Evolutionary conservation across 768 basidiomycete species (phyloP).

Genomic region (Rhodosporidiobolus sp.): DNA sequence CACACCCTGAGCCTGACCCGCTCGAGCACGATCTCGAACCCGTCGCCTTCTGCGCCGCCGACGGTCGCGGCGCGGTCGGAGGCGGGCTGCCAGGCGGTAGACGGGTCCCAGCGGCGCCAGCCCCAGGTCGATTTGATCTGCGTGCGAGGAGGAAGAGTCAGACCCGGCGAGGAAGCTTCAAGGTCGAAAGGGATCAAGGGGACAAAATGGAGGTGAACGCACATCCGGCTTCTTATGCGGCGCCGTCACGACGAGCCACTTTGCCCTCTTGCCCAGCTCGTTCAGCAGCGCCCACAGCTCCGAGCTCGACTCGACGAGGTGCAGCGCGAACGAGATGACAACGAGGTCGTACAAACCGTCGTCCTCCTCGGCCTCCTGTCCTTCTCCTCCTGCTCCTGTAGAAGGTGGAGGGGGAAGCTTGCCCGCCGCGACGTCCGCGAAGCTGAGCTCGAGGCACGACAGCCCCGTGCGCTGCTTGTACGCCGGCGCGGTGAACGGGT

Average conservation of each 20-base stretch:
- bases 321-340: slow-evolving; percentile 70
- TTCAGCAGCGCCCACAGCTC: slow-evolving; percentile 64
- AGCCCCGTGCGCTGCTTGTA: slow-evolving; percentile 59
- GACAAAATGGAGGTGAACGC: slow-evolving; percentile 12
- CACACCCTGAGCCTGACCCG: slow-evolving; percentile 36
- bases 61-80: slow-evolving; percentile 4
- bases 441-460: slow-evolving; percentile 61
- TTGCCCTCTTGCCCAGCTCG: slow-evolving; percentile 61
- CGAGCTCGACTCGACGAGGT: slow-evolving; percentile 62
- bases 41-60: slow-evolving; percentile 34
- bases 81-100: slow-evolving; percentile 1
- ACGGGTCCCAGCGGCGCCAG: slow-evolving; percentile 61
- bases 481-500: slow-evolving; percentile 62
- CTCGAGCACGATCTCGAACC: slow-evolving; percentile 41
- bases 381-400: neutral
- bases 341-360: slow-evolving; percentile 58
- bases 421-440: slow-evolving; percentile 58
- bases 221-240: slow-evolving; percentile 77
- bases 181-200: slow-evolving; percentile 1
- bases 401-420: slow-evolving; percentile 16
- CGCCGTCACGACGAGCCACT: slow-evolving; percentile 67
- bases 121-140: slow-evolving; percentile 68
- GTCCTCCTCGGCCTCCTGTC: neutral
- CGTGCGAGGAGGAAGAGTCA: no score
- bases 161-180: neutral